A percentile compares a stretch with the other conserved stretches of the same genome.
These are phyloP conservation scores for Aspergillus nidulans DNA, from an alignment of 495 filamentous ascomycete species.

Conservation along the genomic window DNA sequence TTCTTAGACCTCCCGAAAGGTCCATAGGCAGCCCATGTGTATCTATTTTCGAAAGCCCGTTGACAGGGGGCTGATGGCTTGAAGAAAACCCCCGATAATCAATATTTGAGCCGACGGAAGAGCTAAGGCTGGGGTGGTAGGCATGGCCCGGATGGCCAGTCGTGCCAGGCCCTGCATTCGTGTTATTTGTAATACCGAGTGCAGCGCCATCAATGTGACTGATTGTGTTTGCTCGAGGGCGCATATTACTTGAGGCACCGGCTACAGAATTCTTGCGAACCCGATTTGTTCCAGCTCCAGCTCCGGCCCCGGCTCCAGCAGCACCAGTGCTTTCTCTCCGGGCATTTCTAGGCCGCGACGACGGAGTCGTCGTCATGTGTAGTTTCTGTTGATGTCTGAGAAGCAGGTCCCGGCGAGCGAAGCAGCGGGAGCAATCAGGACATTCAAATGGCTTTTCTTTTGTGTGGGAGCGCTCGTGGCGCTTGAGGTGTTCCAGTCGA, in stretches of 20 bases:
- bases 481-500: slow-evolving; percentile 92
- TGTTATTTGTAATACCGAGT: slow-evolving; percentile 64
- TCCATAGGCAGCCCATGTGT: slow-evolving; percentile 66
- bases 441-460: slow-evolving; percentile 99
- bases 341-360: slow-evolving; percentile 78
- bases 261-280: slow-evolving; percentile 92
- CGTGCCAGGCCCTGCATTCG: slow-evolving; percentile 53
- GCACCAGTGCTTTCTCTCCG: slow-evolving; percentile 77
- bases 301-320: slow-evolving; percentile 52
- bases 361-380: slow-evolving; percentile 91
- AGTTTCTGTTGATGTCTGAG: slow-evolving; percentile 98
- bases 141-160: slow-evolving; percentile 43
- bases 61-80: slow-evolving; percentile 47
- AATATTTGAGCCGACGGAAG: slow-evolving; percentile 58
- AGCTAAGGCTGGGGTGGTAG: slow-evolving; percentile 63
- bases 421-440: slow-evolving; percentile 91
- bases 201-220: slow-evolving; percentile 83
- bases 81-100: slow-evolving; percentile 70
- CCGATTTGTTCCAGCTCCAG: slow-evolving; percentile 60
- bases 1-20: slow-evolving; percentile 63
- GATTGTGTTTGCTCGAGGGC: slow-evolving; percentile 93
- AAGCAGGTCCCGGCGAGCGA: slow-evolving; percentile 88
- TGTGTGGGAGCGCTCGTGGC: slow-evolving; percentile 96
- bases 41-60: slow-evolving; percentile 78
- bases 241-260: slow-evolving; percentile 60